Conservation (phyloP, 257 asterid genomes). For the Solanum lycopersicoides region DNA sequence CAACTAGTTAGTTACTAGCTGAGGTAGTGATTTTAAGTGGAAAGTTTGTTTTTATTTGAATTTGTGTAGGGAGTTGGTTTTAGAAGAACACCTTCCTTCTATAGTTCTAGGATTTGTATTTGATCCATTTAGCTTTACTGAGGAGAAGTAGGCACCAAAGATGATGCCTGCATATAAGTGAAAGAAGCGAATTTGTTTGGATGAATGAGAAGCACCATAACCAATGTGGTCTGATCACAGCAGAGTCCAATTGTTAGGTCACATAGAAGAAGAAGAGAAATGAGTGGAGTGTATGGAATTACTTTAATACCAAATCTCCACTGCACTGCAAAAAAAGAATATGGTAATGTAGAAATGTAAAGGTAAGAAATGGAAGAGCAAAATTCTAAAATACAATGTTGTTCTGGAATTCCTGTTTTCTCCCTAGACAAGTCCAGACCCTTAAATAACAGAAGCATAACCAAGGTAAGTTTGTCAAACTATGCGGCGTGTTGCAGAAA, state of each 20-base stretch:
- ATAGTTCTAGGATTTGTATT: not conserved
- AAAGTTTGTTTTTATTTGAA: not conserved
- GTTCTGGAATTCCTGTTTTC: not conserved
- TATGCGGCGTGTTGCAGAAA: not conserved
- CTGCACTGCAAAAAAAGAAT: not conserved
- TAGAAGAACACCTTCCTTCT: not conserved
- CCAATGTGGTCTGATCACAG: not conserved
- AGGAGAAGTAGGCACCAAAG: not conserved
- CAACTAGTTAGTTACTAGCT: not conserved
- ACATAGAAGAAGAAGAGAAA: not conserved
- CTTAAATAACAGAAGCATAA: not conserved
- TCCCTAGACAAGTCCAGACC: not conserved
- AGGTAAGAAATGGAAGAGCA: not conserved
- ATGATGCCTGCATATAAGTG: not conserved
- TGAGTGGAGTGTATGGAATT: not conserved
- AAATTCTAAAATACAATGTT: not conserved
- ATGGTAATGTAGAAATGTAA: not conserved
- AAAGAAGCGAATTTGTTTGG: not conserved
- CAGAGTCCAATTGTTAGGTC: not conserved
- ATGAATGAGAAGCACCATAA: not conserved
- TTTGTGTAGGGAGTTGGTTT: not conserved
- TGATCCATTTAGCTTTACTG: not conserved
- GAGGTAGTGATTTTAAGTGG: not conserved
- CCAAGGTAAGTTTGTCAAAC: not conserved
- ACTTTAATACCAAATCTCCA: not conserved